Evolutionary conservation across 139 green algal species (phyloP).

Genomic region (Tetradesmus lagerheimii): DNA sequence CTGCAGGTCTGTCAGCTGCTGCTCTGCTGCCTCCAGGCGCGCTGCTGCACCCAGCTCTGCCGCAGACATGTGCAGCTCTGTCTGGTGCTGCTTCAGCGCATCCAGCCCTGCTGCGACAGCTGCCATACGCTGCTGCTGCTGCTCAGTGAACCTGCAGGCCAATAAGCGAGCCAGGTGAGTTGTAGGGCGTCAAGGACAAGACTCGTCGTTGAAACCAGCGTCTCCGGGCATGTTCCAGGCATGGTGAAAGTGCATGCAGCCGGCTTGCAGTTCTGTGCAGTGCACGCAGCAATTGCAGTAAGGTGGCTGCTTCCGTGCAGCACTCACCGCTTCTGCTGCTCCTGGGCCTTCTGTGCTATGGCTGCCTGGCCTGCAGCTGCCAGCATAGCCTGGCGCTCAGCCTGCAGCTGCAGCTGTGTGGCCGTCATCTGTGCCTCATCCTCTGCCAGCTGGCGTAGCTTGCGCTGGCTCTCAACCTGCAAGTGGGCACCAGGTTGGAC

Average conservation of each 20-base stretch:
- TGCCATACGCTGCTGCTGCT: background rate
- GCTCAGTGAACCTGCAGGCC: slow-evolving; percentile 15
- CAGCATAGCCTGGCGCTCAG: slow-evolving; percentile 23
- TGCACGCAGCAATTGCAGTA: background rate
- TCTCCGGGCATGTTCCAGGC: too few species aligned
- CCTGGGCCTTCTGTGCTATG: slow-evolving; percentile 41
- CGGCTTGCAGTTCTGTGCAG: background rate
- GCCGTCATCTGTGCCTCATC: slow-evolving; percentile 54
- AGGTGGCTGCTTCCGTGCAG: background rate
- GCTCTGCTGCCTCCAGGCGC: slow-evolving; percentile 8
- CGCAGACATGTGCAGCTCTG: slow-evolving; percentile 10
- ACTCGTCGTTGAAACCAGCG: too few species aligned
- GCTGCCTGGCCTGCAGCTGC: slow-evolving; percentile 50
- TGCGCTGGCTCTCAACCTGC: slow-evolving; percentile 58
- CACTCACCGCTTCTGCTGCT: slow-evolving; percentile 33
- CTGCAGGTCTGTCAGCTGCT: slow-evolving; percentile 39
- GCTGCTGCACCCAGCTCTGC: slow-evolving; percentile 23
- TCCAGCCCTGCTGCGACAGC: background rate
- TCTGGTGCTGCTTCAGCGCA: background rate
- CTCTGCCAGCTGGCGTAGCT: slow-evolving; percentile 57
- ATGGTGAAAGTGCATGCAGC: too few species aligned
- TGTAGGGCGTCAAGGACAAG: background rate
- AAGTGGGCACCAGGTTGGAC: too few species aligned
- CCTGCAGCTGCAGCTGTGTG: slow-evolving; percentile 48
- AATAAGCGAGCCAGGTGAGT: background rate